Conservation (phyloP, 805 yeast species). For the Saccharomycopsis synnaedendra region DNA sequence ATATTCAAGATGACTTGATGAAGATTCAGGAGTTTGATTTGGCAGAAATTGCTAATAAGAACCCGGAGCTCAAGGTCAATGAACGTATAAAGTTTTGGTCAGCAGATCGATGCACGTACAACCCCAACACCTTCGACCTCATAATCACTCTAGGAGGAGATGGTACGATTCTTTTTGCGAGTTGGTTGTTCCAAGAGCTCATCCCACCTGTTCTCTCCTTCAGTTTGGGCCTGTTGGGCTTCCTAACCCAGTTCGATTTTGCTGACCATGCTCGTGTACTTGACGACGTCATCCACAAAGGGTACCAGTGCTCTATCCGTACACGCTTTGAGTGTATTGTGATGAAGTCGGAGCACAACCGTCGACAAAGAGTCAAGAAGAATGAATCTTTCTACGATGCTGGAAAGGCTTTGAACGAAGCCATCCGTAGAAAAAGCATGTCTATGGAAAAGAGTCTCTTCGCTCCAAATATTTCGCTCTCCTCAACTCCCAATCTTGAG, state of each 20-base stretch:
- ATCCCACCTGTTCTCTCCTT: conserved; percentile 92
- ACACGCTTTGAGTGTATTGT: conserved; percentile 41
- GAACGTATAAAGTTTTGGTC: conserved; percentile 25
- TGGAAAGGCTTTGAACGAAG: background rate
- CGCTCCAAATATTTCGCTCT: background rate
- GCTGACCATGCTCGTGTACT: conserved; percentile 24
- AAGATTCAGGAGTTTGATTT: conserved; percentile 27
- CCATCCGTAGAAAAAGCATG: background rate
- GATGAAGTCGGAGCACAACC: conserved; percentile 19
- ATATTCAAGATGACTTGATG: conserved; percentile 28
- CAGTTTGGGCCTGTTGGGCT: conserved; percentile 86
- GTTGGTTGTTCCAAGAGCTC: conserved; percentile 68
- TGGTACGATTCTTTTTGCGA: conserved; percentile 86
- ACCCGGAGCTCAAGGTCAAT: conserved; percentile 14
- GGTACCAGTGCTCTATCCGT: conserved; percentile 36
- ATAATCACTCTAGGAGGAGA: conserved; percentile 92
- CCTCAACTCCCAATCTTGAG: conserved; percentile 14
- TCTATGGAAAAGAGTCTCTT: background rate
- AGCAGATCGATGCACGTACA: conserved; percentile 25
- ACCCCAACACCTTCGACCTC: conserved; percentile 49
- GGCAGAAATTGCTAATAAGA: conserved; percentile 28
- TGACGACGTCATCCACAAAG: conserved; percentile 22
- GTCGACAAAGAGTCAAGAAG: background rate
- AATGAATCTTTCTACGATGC: background rate
- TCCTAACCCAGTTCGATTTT: conserved; percentile 76